These are phyloP conservation scores for Fusarium compactum DNA, from an alignment of 2,329 filamentous ascomycete species.

Conservation along the genomic window DNA sequence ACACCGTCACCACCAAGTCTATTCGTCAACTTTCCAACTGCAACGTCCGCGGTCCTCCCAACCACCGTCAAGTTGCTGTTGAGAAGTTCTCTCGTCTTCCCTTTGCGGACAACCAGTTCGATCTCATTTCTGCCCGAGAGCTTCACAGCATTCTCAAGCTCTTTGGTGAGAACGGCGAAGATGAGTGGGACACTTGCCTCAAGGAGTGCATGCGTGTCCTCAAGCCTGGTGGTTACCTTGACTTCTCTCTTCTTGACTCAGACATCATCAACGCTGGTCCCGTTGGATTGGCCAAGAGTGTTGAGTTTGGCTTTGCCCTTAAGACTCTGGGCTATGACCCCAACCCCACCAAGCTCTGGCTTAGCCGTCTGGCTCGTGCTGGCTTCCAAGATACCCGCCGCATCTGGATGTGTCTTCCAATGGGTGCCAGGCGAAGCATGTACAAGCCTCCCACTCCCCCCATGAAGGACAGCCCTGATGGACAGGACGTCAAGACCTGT, in stretches of 20 bases:
- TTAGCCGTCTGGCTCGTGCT: slow-evolving; percentile 77
- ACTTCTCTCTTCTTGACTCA: slow-evolving; percentile 90
- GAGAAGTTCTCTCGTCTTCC: slow-evolving; percentile 83
- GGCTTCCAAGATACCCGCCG: slow-evolving; percentile 86
- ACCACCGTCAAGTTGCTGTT: slow-evolving; percentile 87
- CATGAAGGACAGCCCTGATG: slow-evolving; percentile 54
- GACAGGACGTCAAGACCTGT: slow-evolving; percentile 58
- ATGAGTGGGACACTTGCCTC: slow-evolving; percentile 91
- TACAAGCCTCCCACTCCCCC: slow-evolving; percentile 50
- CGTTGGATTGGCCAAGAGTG: slow-evolving; percentile 81
- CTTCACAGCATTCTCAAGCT: slow-evolving; percentile 87
- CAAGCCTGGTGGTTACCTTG: slow-evolving; percentile 92
- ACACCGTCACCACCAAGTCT: slow-evolving; percentile 84
- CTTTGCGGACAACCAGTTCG: slow-evolving; percentile 87
- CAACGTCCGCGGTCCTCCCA: slow-evolving; percentile 84
- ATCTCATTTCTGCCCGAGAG: slow-evolving; percentile 89
- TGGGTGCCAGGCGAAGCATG: slow-evolving; percentile 66
- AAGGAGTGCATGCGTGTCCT: slow-evolving; percentile 89
- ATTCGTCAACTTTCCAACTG: slow-evolving; percentile 77
- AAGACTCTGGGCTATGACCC: slow-evolving; percentile 92
- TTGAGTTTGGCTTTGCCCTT: slow-evolving; percentile 92
- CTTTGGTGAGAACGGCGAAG: slow-evolving; percentile 72
- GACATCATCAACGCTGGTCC: slow-evolving; percentile 89
- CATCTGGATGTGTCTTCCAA: slow-evolving; percentile 89
- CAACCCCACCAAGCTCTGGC: slow-evolving; percentile 82